Base-by-base conservation (phyloP, 208 protist genomes). In the Eutreptiella sp. region DNA sequence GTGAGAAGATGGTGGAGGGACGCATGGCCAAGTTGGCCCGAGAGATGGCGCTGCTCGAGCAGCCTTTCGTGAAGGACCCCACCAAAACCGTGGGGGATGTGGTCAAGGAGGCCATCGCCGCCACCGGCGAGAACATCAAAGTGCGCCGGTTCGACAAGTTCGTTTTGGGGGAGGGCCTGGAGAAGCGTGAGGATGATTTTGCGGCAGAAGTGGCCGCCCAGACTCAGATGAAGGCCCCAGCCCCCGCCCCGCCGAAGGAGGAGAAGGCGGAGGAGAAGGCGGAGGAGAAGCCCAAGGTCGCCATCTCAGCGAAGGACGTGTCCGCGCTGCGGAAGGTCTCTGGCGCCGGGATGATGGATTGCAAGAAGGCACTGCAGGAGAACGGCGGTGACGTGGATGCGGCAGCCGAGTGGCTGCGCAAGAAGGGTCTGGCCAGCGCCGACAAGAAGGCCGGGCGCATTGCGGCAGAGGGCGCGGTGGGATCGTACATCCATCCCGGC, bases 261-360 rank as follows among this genome's bases (percentile, higher is more conserved):
- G n/a, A n/a, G n/a, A n/a, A n/a, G n/a, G n/a, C n/a, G n/a, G n/a
- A n/a, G n/a, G n/a, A n/a, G n/a, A n/a, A n/a, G n/a, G n/a, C n/a
- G n/a, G n/a, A n/a, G n/a, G n/a, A n/a, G n/a, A n/a, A n/a, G 43
- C 43, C n/a, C 43, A 14, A 24, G 43, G n/a, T 47, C n/a, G 53
- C n/a, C 47, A 70, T 9, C 46, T 65, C 23, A 66, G 61, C 28
- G 60, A 79, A 90, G 65, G 63, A 87, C 1, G 81, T 93, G 26
- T 85, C 79, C 72, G 79, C 80, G 9, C 79, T 93, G 3, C 84
- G 87, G 21, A 85, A 79, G 53, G 80, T 83, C 65, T 90, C 87
- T 1, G 83, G 88, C 75, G 85, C 87, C 1, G 79, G 84, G 35
- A 85, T 93, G 45, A 72, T 66, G n/a, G 84, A 91, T 72, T 90